phyloP scores from a whole-genome alignment of 1,139 yeast species.

The Hyphopichia fennica region DNA sequence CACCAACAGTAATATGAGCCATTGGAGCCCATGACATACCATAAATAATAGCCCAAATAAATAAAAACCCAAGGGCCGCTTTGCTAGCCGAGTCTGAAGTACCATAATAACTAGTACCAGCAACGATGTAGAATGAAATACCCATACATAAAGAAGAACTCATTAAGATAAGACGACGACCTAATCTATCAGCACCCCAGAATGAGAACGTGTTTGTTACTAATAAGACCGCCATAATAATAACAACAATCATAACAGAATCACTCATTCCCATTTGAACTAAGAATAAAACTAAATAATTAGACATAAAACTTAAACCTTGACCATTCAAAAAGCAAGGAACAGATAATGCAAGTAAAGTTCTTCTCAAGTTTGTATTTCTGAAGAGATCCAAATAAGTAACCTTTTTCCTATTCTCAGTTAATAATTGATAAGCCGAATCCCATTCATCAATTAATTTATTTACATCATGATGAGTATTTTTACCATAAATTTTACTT shows the following conservation, averaged over 20 bases:
- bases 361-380: conserved; percentile 7
- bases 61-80: conserved; percentile 6
- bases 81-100: background rate
- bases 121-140: conserved; percentile 16
- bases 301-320: conserved; percentile 8
- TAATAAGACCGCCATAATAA: conserved; percentile 7
- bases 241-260: conserved; percentile 7
- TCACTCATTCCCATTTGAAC: conserved; percentile 5
- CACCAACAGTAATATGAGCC: conserved; percentile 7
- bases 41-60: conserved; percentile 7
- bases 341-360: conserved; percentile 5
- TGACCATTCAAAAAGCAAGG: conserved; percentile 8
- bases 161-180: conserved; percentile 69
- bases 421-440: conserved; percentile 2
- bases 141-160: conserved; percentile 67
- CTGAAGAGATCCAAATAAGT: conserved; percentile 6
- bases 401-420: conserved; percentile 3
- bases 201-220: conserved; percentile 7
- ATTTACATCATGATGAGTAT: background rate
- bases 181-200: conserved; percentile 38
- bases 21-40: conserved; percentile 8
- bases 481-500: background rate
- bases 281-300: conserved; percentile 7
- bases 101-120: conserved; percentile 6
- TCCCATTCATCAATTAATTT: background rate